Evolutionary conservation across 2,329 filamentous ascomycete species (phyloP), one percentile per base, ranked within the genome.

Genomic region (Gyromitra esculenta): DNA sequence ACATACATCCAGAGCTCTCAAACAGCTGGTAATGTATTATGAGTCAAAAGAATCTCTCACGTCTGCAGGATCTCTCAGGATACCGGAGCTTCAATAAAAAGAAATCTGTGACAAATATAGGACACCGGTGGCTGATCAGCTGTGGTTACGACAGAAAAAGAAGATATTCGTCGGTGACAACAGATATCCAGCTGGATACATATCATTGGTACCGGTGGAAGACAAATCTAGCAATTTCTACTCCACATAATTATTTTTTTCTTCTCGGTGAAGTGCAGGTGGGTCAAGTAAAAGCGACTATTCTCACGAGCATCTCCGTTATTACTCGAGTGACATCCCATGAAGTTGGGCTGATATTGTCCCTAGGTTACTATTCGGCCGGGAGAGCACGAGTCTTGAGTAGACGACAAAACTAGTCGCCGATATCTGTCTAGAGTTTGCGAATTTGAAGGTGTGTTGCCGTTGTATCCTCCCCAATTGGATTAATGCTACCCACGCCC

Each of bases 401-500:
- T 39, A 13, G 50, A 72, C 15, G 25, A 48, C 39, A 62, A 68
- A 65, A 18, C 54, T 71, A 71, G 50, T 72, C 69, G 65, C 66
- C 57, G n/a, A 64, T 65, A 48, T 43, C 31, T 60, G 31, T 56
- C 21, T n/a, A 21, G n/a, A 31, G 62, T 62, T 63, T 50, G 13
- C 35, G 25, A 57, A 70, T 71, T 64, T 43, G 15, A 56, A 75
- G 66, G 72, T 75, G 72, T 71, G 72, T 64, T 75, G 65, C 57
- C 35, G 59, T 64, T 64, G 50, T n/a, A 71, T 60, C 54, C 41
- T 31, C 18, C 57, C 50, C 50, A 65, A 75, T 75, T 75, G 72
- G 72, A 35, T 31, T n/a, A 37, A 59, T 63, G 59, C 5, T n/a
- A 5, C 39, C 57, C 48, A 70, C 48, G 31, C 37, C 37, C 65